Percentiles rank a stretch among this genome's conserved stretches.
Evolutionary conservation across 1,139 yeast genomes (phyloP).

Genomic region (Nakaseomyces uthaithaninus): DNA sequence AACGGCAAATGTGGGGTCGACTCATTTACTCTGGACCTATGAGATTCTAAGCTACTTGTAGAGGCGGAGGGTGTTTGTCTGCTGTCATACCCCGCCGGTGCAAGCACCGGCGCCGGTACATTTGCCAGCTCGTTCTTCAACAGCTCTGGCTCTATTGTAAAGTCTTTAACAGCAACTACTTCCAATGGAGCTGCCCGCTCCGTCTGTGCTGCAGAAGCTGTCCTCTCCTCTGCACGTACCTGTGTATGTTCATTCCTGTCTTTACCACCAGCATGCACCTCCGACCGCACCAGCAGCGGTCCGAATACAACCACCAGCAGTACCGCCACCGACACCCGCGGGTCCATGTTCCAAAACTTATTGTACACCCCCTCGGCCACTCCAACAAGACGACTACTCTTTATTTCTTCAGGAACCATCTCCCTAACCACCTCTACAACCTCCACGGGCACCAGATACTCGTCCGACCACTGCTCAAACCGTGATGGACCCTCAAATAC

Average conservation of each 20-base stretch:
- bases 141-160: not conserved
- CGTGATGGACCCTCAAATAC: not conserved
- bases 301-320: not conserved
- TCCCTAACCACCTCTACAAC: not conserved
- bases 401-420: slow-evolving; percentile 1
- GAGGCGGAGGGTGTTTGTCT: slow-evolving; percentile 4
- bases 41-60: slow-evolving; percentile 4
- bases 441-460: not conserved
- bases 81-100: not conserved
- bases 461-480: slow-evolving; percentile 5
- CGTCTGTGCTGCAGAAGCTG: not conserved
- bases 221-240: not conserved
- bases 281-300: not conserved
- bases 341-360: slow-evolving; percentile 5
- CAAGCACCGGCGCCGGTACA: not conserved
- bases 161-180: slow-evolving; percentile 1
- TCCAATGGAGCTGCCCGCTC: not conserved
- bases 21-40: not conserved
- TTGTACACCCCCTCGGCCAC: not conserved
- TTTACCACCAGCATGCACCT: not conserved
- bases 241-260: not conserved
- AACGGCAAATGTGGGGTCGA: slow-evolving; percentile 13
- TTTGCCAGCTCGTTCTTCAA: not conserved
- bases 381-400: not conserved
- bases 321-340: not conserved